Percentiles rank a stretch among this genome's conserved stretches.
Evolutionary conservation across 352 stramenopile genomes (phyloP).

Genomic region (Lagenidium giganteum): DNA sequence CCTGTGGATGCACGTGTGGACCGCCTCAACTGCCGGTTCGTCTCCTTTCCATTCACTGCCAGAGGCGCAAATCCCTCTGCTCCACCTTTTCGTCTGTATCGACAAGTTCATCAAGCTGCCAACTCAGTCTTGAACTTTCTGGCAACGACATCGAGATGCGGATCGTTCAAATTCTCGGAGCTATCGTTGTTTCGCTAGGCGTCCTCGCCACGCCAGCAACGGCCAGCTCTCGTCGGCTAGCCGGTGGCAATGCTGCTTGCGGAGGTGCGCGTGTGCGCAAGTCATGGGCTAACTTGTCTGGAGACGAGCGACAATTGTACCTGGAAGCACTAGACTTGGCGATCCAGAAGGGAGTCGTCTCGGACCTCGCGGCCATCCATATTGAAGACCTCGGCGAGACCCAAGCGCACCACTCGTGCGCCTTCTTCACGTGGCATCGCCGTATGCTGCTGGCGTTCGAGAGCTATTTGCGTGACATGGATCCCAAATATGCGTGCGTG

Average conservation of each 20-base stretch:
- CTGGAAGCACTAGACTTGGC: slow-evolving; percentile 41
- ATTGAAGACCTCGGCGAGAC: slow-evolving; percentile 38
- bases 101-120: no score
- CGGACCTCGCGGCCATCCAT: slow-evolving; percentile 43
- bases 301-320: slow-evolving; percentile 49
- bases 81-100: no score
- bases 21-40: no score
- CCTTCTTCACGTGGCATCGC: slow-evolving; percentile 66
- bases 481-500: slow-evolving; percentile 50
- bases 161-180: background rate
- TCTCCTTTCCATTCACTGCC: no score
- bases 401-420: slow-evolving; percentile 49
- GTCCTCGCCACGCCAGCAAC: background rate
- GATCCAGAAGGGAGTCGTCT: slow-evolving; percentile 34
- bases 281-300: slow-evolving; percentile 34
- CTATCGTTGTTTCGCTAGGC: background rate
- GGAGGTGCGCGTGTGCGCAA: slow-evolving; percentile 37
- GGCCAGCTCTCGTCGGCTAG: slow-evolving; percentile 25
- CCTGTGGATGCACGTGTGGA: no score
- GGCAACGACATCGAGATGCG: no score
- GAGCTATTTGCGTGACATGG: slow-evolving; percentile 53
- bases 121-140: no score
- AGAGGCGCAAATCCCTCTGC: no score
- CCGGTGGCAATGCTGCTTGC: slow-evolving; percentile 45
- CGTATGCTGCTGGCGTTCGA: slow-evolving; percentile 61